Conservation (phyloP, 2,329 filamentous ascomycete species). For the Verticillium albo-atrum region DNA sequence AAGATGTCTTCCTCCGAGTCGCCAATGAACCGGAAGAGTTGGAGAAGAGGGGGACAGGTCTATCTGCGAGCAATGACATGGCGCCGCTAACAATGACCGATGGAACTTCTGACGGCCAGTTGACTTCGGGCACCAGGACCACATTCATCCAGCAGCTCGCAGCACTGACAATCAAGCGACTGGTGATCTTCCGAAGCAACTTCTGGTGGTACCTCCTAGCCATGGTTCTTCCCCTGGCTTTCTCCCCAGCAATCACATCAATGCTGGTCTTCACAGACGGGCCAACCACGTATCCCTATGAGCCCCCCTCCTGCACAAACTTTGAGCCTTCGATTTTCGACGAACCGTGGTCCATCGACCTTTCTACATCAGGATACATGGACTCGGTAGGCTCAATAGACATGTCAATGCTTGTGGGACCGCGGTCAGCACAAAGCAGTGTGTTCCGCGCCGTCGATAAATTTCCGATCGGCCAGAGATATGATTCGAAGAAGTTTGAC, state of each 20-base stretch:
- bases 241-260: not conserved
- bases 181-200: constrained; percentile 51
- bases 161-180: constrained; percentile 61
- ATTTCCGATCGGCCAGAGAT: constrained; percentile 5
- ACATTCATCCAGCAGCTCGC: constrained; percentile 54
- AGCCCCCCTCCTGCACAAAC: not conserved
- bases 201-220: constrained; percentile 9
- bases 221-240: not conserved
- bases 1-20: constrained; percentile 69
- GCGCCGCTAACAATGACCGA: constrained; percentile 4
- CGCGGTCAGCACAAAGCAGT: not conserved
- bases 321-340: not conserved
- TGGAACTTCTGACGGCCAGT: constrained; percentile 14
- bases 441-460: constrained; percentile 4
- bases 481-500: constrained; percentile 11
- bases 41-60: constrained; percentile 6
- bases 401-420: not conserved
- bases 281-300: not conserved
- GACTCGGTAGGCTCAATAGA: not conserved
- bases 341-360: not conserved
- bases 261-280: not conserved
- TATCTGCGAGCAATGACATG: constrained; percentile 3
- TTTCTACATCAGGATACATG: not conserved
- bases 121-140: constrained; percentile 54
- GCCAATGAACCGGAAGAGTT: constrained; percentile 54